Evolutionary conservation across 176 grass and related monocot species (phyloP), one percentile per base, ranked within the genome.

Genomic region (Tillandsia leiboldiana): DNA sequence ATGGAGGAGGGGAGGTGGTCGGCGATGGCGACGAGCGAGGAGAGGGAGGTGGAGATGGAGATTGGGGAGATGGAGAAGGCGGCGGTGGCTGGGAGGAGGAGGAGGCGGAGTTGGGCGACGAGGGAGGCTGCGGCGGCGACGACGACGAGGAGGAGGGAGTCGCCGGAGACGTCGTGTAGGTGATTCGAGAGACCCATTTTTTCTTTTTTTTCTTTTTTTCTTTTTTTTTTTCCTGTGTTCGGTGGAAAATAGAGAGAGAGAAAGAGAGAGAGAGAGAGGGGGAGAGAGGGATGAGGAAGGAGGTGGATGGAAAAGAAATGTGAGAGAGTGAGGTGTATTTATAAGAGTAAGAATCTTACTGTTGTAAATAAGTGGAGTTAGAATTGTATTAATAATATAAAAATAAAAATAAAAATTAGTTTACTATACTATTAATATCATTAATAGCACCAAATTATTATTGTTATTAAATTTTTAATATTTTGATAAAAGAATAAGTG

Each of bases 21-120:
- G 26, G 75, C 75, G 53, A 77, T 51, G 75, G 69, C 53, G 66
- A 51, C 65, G 52, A 77, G 75, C 66, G 65, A 65, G 33, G 75
- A 65, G 42, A 77, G 66, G 20, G 65, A 65, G 75, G 74, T 69
- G 42, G 65, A 64, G 65, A 68, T 20, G 61, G 73, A 27, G 2
- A 50, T 8, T 0, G 20, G 20, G 2, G 64, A 26, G 26, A 17
- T 12, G 75, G 10, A 14, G 33, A 4, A 27, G 2, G 27, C 9
- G 13, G 47, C 17, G 5, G 23, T 59, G 65, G 28, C 61, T 18
- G 65, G 66, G 66, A 77, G 29, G 66, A 77, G 66, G 33, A 77
- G 22, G 18, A 53, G 47, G 52, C 75, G 75, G 42, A 77, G 53
- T 47, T 77, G 50, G 65, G 53, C 48, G 65, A 77, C 26, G 51